Evolutionary conservation across 2,329 filamentous ascomycete species (phyloP), one percentile per base, ranked within the genome.

Genomic region (Sporothrix mexicana): DNA sequence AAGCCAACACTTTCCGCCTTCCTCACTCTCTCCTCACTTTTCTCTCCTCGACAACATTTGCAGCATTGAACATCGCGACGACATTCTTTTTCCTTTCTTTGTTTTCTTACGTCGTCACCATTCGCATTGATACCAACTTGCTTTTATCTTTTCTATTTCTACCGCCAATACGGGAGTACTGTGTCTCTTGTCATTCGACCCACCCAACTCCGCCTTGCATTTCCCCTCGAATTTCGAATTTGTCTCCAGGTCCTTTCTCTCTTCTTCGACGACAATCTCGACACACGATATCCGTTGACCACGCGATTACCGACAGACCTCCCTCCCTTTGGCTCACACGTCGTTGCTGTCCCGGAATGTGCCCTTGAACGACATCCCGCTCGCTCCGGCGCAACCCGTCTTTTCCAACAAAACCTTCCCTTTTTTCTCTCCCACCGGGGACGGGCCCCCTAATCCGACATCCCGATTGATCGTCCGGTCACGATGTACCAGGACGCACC

Each of bases 391-490:
- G 66, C 66, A 55, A 17, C 6, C 9, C 1, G 13, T 41, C 41
- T 36, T 20, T 45, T 23, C n/a, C 13, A 36, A 3, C 12, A 10
- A 45, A 51, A 47, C 15, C 23, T 20, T 23, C 30, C 17, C 13
- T 53, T 49, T 53, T n/a, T n/a, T 45, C 23, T 41, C 23, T 17
- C 20, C 17, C 43, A 13, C 23, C n/a, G 45, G 64, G 64, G 64
- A 67, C 64, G 64, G 64, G 13, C 47, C 66, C 66, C 66, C 47
- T n/a, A 45, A 66, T 66, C 61, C 61, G 61, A 41, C 9, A 51
- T 17, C 17, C 36, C 59, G 36, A 62, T 43, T 36, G 17, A 9
- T 53, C 45, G 45, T 51, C 47, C 47, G 15, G 15, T 51, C 51
- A 68, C 66, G 7, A 68, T 68, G 66, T 15, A 49, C 45, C 13